A percentile compares a stretch with the other conserved stretches of the same genome.
Evolutionary conservation across 2,329 filamentous ascomycete genomes (phyloP).

Genomic region (Fusarium zealandicum): DNA sequence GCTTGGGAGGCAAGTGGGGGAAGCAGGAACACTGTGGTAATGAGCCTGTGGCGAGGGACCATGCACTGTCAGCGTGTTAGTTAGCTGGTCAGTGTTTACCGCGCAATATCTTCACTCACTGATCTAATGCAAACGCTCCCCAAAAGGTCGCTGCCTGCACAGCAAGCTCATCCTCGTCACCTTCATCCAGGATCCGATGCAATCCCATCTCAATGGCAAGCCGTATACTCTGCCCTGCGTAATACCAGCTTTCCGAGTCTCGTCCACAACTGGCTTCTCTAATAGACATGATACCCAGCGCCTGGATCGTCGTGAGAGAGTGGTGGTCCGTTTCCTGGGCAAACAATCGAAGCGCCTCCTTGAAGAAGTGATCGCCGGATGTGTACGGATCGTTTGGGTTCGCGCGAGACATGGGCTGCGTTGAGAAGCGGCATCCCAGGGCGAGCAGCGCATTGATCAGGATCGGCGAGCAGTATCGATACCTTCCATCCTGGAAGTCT

Average conservation of each 20-base stretch:
- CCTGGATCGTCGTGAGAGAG: conserved; percentile 74
- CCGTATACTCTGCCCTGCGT: conserved; percentile 74
- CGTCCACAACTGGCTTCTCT: conserved; percentile 76
- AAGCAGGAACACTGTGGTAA: conserved; percentile 67
- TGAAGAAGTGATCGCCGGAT: conserved; percentile 78
- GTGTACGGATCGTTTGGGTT: conserved; percentile 68
- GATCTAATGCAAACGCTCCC: conserved; percentile 68
- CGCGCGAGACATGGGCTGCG: conserved; percentile 67
- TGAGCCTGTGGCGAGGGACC: conserved; percentile 70
- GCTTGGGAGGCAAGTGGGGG: conserved; percentile 64
- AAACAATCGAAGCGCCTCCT: conserved; percentile 69
- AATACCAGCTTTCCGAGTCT: conserved; percentile 76
- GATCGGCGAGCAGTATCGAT: conserved; percentile 72
- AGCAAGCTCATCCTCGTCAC: conserved; percentile 63
- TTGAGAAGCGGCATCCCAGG: conserved; percentile 73
- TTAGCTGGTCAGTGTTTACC: too few species aligned
- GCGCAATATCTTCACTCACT: conserved; percentile 54
- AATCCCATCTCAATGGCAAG: conserved; percentile 76
- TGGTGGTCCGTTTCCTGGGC: conserved; percentile 65
- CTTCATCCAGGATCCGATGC: conserved; percentile 60
- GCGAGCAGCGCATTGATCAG: conserved; percentile 71
- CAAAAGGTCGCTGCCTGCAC: conserved; percentile 67
- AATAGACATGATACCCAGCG: conserved; percentile 78
- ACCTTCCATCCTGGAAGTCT: conserved; percentile 67
- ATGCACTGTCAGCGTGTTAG: conserved; percentile 56